Evolutionary conservation across 2,329 filamentous ascomycete genomes (phyloP).

Genomic region (Akanthomyces uredinophilus): DNA sequence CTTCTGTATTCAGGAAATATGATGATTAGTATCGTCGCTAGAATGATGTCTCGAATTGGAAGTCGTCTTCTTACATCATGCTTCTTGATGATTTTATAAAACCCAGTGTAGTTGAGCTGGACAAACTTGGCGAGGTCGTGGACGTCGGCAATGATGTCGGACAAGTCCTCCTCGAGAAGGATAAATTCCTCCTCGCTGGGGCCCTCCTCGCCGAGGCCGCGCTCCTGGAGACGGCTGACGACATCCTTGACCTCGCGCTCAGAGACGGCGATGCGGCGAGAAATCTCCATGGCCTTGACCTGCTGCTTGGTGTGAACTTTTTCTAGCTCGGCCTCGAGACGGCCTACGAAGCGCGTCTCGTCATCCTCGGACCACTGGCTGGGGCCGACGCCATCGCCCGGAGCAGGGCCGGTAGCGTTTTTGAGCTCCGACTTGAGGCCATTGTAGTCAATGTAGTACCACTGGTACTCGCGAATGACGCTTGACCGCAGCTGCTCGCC

Average conservation of each 20-base stretch:
- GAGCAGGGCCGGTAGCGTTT: slow-evolving; percentile 53
- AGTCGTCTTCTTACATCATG: slow-evolving; percentile 65
- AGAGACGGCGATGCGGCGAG: slow-evolving; percentile 78
- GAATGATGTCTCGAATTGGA: background rate
- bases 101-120: slow-evolving; percentile 96
- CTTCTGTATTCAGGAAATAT: slow-evolving; percentile 55
- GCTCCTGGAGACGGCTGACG: slow-evolving; percentile 65
- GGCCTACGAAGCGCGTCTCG: slow-evolving; percentile 79
- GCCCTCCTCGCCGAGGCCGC: slow-evolving; percentile 49
- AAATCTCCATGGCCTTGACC: slow-evolving; percentile 94
- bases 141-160: slow-evolving; percentile 96
- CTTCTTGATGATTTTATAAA: slow-evolving; percentile 99
- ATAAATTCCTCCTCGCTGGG: slow-evolving; percentile 90
- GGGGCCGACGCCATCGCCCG: slow-evolving; percentile 38
- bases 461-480: slow-evolving; percentile 93
- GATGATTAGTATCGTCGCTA: background rate
- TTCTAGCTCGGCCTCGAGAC: slow-evolving; percentile 87
- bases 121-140: slow-evolving; percentile 98
- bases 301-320: slow-evolving; percentile 98
- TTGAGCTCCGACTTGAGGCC: slow-evolving; percentile 85
- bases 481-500: slow-evolving; percentile 95
- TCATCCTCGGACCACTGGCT: slow-evolving; percentile 85
- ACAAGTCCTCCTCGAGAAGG: slow-evolving; percentile 87
- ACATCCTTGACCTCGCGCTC: slow-evolving; percentile 89
- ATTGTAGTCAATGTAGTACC: slow-evolving; percentile 98